phyloP scores from a whole-genome alignment of 2,329 filamentous ascomycete genomes.

The Chaetomiaceae sp. region DNA sequence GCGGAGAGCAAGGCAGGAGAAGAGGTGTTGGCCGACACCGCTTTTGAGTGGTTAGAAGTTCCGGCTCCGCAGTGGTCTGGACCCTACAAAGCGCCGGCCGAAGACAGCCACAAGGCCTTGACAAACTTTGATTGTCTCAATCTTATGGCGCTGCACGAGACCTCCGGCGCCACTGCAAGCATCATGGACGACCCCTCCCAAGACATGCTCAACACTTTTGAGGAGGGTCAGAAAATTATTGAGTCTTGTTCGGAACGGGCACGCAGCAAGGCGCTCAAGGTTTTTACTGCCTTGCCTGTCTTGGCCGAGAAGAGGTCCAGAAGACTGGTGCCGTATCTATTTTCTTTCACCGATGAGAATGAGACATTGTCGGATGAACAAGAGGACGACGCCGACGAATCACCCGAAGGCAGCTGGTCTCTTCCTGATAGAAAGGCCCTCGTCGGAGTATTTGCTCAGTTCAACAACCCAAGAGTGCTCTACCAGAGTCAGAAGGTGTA shows the following conservation, averaged over 20 bases:
- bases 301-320: conserved; percentile 85
- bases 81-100: conserved; percentile 32
- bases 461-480: conserved; percentile 79
- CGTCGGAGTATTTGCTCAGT: conserved; percentile 75
- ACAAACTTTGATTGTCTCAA: conserved; percentile 87
- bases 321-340: conserved; percentile 76
- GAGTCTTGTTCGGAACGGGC: conserved; percentile 52
- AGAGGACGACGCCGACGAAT: conserved; percentile 36
- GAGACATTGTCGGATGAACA: conserved; percentile 36
- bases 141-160: conserved; percentile 53
- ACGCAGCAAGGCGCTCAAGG: conserved; percentile 72
- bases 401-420: conserved; percentile 53
- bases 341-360: conserved; percentile 68
- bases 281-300: conserved; percentile 67
- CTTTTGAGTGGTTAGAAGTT: conserved; percentile 71
- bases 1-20: conserved; percentile 68
- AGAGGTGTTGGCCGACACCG: conserved; percentile 63
- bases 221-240: conserved; percentile 56
- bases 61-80: conserved; percentile 53
- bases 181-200: conserved; percentile 51
- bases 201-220: conserved; percentile 60
- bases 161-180: conserved; percentile 49
- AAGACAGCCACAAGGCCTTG: conserved; percentile 38
- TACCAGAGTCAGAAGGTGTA: conserved; percentile 76
- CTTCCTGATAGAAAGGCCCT: conserved; percentile 80